Evolutionary conservation across 805 yeast genomes (phyloP), one percentile per base, ranked within the genome.

Genomic region (Kuraishia borneana): DNA sequence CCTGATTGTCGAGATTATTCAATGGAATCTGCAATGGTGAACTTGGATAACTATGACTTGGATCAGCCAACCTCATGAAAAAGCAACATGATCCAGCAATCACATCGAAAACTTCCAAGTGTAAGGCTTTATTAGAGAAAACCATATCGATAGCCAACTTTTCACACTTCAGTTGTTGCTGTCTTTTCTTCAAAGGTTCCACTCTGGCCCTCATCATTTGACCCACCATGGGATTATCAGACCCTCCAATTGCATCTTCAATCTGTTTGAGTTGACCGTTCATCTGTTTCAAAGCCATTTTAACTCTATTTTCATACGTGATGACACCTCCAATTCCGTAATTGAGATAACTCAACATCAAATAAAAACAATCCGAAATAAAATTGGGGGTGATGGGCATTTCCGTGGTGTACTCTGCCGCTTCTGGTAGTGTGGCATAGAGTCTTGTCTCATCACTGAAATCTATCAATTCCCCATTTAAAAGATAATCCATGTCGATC

Each of bases 321-420:
- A 70, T 56, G 0, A 81, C 58, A 33, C 96, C 97, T 18, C 94
- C 94, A 28, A 84, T 61, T 29, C 97, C 98, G 57, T 82, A 92
- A 44, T 89, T 88, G 32, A 84, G 56, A 51, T 80, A 87, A 0
- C 94, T 76, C 34, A 81, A 62, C 5, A 88, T 74, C 36, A 92
- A 53, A 48, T 68, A 92, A 54, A 87, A 92, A 47, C 94, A 80
- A 43, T 89, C 92, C 6, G 95, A 76, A n/a, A 92, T 84, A 52
- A 92, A 92, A 47, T 92, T 89, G 26, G 49, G 42, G 20, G 68
- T 52, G 9, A 61, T 51, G 27, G 57, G 58, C 25, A 58, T 52
- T 2, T 56, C 45, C 5, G 65, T 56, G 46, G 70, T 73, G 45
- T 70, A 74, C 33, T 70, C 74, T 32, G 67, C 66, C 4, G 84